These are phyloP conservation scores for Apiospora saccharicola DNA, from an alignment of 2,329 filamentous ascomycete species.

Conservation along the genomic window DNA sequence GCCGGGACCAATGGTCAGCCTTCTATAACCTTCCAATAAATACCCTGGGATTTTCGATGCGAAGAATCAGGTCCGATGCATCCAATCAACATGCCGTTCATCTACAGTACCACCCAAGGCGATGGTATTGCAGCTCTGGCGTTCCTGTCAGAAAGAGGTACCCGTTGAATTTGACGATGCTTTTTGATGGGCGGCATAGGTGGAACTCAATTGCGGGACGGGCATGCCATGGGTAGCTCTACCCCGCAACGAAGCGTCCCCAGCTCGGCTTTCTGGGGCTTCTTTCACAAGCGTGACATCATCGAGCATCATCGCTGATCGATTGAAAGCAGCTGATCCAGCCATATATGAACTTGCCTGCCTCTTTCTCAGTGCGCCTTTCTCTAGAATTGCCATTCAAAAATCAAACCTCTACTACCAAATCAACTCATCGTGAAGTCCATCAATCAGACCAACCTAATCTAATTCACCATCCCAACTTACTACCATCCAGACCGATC, in stretches of 20 bases:
- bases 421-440: neutral
- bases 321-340: neutral
- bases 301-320: slow-evolving; percentile 11
- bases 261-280: slow-evolving; percentile 4
- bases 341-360: slow-evolving; percentile 1
- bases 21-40: neutral
- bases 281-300: slow-evolving; percentile 16
- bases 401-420: neutral
- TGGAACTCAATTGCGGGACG: neutral
- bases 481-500: neutral
- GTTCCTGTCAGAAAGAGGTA: neutral
- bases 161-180: neutral
- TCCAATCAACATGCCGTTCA: neutral
- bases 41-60: neutral
- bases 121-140: neutral
- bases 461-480: neutral
- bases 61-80: neutral
- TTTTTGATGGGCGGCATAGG: neutral
- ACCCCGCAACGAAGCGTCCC: neutral
- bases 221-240: neutral
- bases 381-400: neutral
- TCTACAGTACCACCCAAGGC: neutral
- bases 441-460: neutral
- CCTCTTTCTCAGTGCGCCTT: neutral
- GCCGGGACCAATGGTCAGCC: neutral